Conservation (phyloP, 2,329 filamentous ascomycete genomes). For the Xylaria sp. region DNA sequence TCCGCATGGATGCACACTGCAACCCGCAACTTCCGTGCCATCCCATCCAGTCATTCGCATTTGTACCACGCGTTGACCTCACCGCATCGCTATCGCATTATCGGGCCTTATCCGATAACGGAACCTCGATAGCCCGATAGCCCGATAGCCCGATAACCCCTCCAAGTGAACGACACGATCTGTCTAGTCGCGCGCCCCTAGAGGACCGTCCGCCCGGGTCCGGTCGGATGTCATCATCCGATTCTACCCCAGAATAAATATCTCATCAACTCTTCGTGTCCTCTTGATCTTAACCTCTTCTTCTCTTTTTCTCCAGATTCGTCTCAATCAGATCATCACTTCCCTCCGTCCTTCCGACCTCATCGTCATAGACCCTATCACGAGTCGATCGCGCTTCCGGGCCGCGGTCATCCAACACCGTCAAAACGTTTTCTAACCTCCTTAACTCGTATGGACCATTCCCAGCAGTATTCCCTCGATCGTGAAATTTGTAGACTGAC, state of each 20-base stretch:
- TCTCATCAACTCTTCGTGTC: not conserved
- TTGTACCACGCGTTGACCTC: no score
- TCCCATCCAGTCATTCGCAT: no score
- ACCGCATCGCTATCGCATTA: not conserved
- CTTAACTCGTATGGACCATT: constrained; percentile 75
- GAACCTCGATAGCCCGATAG: not conserved
- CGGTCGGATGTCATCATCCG: not conserved
- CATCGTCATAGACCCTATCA: constrained; percentile 12
- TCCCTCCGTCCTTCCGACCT: not conserved
- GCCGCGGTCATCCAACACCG: constrained; percentile 58
- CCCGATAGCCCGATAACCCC: not conserved
- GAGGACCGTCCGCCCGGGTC: not conserved
- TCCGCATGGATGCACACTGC: no score
- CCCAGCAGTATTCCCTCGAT: constrained; percentile 6
- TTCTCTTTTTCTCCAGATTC: not conserved
- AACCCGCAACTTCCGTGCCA: no score
- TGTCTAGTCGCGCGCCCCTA: not conserved
- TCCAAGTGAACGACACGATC: not conserved
- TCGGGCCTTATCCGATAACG: not conserved
- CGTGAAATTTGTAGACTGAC: constrained; percentile 13
- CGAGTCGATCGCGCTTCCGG: constrained; percentile 49
- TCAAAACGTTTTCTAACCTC: constrained; percentile 98
- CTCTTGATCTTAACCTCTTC: not conserved
- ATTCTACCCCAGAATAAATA: not conserved
- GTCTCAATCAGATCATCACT: not conserved